phyloP scores from a whole-genome alignment of 768 basidiomycete species.

The Kondoa malvinella region DNA sequence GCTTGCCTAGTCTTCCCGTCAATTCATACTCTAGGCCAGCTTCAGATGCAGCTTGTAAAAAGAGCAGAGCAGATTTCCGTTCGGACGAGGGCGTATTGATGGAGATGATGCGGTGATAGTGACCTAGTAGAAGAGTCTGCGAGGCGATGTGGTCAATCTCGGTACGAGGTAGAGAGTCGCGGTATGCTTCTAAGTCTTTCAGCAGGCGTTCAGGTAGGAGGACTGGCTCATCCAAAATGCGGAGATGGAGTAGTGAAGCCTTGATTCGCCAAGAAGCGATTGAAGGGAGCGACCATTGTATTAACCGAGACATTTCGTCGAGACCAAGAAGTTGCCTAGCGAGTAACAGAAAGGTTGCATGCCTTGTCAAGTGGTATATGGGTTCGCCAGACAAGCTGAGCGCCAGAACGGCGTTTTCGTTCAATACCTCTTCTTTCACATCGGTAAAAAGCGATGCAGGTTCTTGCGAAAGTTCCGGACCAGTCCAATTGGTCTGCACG shows the following conservation, averaged over 20 bases:
- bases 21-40: conserved; percentile 74
- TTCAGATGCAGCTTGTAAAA: conserved; percentile 57
- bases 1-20: conserved; percentile 78
- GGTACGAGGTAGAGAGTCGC: neutral
- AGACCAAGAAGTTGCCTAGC: conserved; percentile 51
- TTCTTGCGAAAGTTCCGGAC: conserved; percentile 57
- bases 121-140: conserved; percentile 56
- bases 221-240: conserved; percentile 68
- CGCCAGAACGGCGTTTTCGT: conserved; percentile 51
- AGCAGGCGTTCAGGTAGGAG: conserved; percentile 37
- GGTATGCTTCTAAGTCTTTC: conserved; percentile 30
- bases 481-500: conserved; percentile 90
- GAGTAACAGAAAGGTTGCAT: conserved; percentile 53
- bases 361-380: conserved; percentile 70
- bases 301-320: conserved; percentile 20
- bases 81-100: conserved; percentile 33
- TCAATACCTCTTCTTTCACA: conserved; percentile 32
- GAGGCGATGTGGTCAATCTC: conserved; percentile 45
- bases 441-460: conserved; percentile 31
- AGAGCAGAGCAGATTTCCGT: conserved; percentile 63
- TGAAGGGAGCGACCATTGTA: neutral
- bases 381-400: conserved; percentile 81
- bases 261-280: conserved; percentile 40
- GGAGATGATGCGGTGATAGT: conserved; percentile 54
- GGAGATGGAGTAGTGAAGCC: conserved; percentile 44